Base-by-base conservation (phyloP, 1,284 basidiomycete genomes). In the Sphaerobolus stellatus region DNA sequence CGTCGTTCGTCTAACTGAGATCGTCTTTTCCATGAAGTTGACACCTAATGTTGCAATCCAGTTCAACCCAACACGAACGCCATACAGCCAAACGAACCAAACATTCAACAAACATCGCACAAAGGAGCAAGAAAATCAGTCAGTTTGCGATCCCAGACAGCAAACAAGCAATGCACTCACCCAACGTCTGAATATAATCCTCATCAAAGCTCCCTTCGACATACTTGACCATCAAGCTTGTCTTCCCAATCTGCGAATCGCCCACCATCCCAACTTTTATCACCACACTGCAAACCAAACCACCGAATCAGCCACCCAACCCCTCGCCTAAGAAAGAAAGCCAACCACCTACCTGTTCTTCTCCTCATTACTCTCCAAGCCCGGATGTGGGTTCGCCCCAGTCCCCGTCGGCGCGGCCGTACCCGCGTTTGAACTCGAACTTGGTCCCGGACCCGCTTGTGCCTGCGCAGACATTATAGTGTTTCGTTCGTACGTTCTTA, bases 1-100 rank as follows among this genome's bases (percentile, higher is more conserved):
- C 55, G 97, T 96, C 52, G 95, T 98, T 71, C 96, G 89, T 61
- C 95, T 86, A 63, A 98, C 96, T 54, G 90, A 91, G 65, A 98
- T 98, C 33, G 94, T 94, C 79, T 97, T 98, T 78, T 98, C 95
- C 95, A 98, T 98, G 72, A 98, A 98, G 75, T 98, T 98, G 75
- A 98, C 95, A 75, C 94, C 91, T 92, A 59, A n/a, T n/a, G n/a
- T n/a, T n/a, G n/a, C n/a, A n/a, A n/a, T n/a, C n/a, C n/a, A n/a
- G n/a, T n/a, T n/a, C n/a, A n/a, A n/a, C n/a, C n/a, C n/a, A n/a
- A n/a, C n/a, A n/a, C n/a, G n/a, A n/a, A n/a, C n/a, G n/a, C n/a
- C n/a, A n/a, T n/a, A n/a, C n/a, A n/a, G n/a, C n/a, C n/a, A 40
- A 47, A 31, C 24, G 44, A 36, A 29, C 20, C 18, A 47, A 47